A percentile compares a stretch with the other conserved stretches of the same genome.
Evolutionary conservation across 768 basidiomycete genomes (phyloP).

Genomic region (Suillus ampliporus): DNA sequence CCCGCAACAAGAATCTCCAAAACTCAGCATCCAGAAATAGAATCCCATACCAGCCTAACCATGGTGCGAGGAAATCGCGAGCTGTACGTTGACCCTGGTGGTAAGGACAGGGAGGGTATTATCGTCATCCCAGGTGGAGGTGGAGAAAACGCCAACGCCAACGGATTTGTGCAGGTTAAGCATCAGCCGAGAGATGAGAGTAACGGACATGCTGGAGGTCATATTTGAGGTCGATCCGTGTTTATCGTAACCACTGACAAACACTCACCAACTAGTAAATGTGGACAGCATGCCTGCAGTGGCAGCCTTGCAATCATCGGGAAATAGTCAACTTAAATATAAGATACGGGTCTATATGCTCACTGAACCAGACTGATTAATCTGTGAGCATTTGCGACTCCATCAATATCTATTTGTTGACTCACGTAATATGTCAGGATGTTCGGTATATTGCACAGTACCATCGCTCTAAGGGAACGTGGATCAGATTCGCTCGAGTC

Average conservation of each 20-base stretch:
- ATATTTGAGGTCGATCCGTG: background rate
- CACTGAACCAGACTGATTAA: conserved; percentile 13
- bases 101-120: conserved; percentile 27
- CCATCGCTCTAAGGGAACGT: conserved; percentile 44
- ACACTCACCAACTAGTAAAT: conserved; percentile 51
- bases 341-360: background rate
- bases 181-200: conserved; percentile 61
- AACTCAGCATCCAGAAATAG: background rate
- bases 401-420: background rate
- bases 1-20: background rate
- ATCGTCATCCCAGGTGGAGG: conserved; percentile 47
- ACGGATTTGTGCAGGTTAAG: conserved; percentile 56
- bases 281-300: conserved; percentile 53
- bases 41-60: background rate
- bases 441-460: conserved; percentile 53
- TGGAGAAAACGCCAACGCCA: conserved; percentile 11
- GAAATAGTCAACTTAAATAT: background rate
- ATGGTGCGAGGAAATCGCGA: background rate
- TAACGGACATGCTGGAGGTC: conserved; percentile 49
- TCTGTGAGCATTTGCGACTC: background rate
- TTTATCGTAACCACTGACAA: background rate
- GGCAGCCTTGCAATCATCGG: background rate
- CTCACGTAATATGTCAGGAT: conserved; percentile 47
- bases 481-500: background rate
- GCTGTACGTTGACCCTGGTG: background rate